Percentiles rank a stretch among this genome's conserved stretches.
These are phyloP conservation scores for Pythium insidiosum DNA, from an alignment of 352 stramenopile species.

Conservation along the genomic window DNA sequence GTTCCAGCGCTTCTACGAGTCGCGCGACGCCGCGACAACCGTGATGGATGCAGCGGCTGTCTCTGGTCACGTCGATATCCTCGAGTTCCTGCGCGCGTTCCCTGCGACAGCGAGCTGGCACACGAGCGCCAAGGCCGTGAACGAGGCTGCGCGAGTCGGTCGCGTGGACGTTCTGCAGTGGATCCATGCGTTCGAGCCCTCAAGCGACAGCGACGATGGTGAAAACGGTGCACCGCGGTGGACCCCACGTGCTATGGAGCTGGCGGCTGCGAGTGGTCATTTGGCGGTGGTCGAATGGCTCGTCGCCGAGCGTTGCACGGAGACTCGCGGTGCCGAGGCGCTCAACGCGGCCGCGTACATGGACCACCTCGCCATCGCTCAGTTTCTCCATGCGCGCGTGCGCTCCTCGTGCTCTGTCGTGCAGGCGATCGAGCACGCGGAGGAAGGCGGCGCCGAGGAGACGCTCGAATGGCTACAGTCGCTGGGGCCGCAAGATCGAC, in stretches of 20 bases:
- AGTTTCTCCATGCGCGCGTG: slow-evolving; percentile 36
- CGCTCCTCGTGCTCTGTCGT: slow-evolving; percentile 36
- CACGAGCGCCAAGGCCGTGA: slow-evolving; percentile 44
- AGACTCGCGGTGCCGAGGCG: slow-evolving; percentile 38
- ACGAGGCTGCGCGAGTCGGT: slow-evolving; percentile 44
- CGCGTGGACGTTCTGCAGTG: slow-evolving; percentile 42
- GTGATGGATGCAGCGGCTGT: slow-evolving; percentile 48
- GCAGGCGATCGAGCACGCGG: slow-evolving; percentile 50
- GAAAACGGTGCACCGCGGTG: slow-evolving; percentile 18
- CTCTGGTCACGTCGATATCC: slow-evolving; percentile 43
- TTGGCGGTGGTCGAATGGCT: slow-evolving; percentile 54
- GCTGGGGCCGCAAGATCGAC: slow-evolving; percentile 12
- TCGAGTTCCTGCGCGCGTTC: slow-evolving; percentile 36
- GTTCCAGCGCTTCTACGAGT: slow-evolving; percentile 30
- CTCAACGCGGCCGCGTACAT: slow-evolving; percentile 68
- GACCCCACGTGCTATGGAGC: slow-evolving; percentile 45
- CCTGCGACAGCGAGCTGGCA: slow-evolving; percentile 30
- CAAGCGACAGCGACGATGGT: slow-evolving; percentile 8
- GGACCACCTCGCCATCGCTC: slow-evolving; percentile 52
- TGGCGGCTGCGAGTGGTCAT: slow-evolving; percentile 55
- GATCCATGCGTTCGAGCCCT: slow-evolving; percentile 30
- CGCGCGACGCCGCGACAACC: slow-evolving; percentile 19
- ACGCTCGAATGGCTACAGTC: slow-evolving; percentile 47
- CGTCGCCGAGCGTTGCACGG: slow-evolving; percentile 32
- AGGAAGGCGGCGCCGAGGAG: slow-evolving; percentile 57